phyloP scores from a whole-genome alignment of 495 filamentous ascomycete species.

The Tuber calosporum region DNA sequence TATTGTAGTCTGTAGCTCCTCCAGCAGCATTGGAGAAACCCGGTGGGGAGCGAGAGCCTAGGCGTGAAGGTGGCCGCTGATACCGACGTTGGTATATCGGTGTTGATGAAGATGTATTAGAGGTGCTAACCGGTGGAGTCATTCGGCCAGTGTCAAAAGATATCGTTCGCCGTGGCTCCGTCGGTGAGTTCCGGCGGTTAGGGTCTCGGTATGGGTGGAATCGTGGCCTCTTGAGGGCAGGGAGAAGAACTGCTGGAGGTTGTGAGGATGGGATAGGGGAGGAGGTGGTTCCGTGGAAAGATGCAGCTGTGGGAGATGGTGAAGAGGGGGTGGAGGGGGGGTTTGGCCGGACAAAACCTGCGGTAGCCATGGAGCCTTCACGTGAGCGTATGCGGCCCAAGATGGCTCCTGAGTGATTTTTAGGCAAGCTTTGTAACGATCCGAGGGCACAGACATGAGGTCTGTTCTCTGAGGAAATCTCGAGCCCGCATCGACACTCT shows the following conservation, averaged over 20 bases:
- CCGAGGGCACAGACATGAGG: not conserved
- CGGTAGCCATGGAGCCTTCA: not conserved
- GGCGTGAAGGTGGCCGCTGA: not conserved
- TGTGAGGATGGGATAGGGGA: not conserved
- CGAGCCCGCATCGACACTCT: not conserved
- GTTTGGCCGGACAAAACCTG: not conserved
- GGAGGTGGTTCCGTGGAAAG: not conserved
- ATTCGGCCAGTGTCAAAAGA: not conserved
- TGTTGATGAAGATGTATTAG: constrained; percentile 1
- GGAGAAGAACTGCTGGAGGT: not conserved
- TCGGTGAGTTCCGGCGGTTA: not conserved
- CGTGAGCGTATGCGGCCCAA: not conserved
- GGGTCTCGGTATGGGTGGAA: not conserved
- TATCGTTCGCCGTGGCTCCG: not conserved
- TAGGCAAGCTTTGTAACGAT: not conserved
- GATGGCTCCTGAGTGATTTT: not conserved
- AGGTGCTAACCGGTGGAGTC: not conserved
- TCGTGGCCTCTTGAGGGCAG: not conserved
- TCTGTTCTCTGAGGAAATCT: not conserved
- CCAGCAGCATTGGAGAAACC: not conserved
- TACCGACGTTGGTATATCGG: not conserved
- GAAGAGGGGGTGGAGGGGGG: not conserved
- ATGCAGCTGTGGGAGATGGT: not conserved
- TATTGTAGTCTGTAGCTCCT: not conserved
- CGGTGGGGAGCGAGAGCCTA: not conserved